phyloP scores from a whole-genome alignment of 345 rosid genomes.

The Salix udensis region DNA sequence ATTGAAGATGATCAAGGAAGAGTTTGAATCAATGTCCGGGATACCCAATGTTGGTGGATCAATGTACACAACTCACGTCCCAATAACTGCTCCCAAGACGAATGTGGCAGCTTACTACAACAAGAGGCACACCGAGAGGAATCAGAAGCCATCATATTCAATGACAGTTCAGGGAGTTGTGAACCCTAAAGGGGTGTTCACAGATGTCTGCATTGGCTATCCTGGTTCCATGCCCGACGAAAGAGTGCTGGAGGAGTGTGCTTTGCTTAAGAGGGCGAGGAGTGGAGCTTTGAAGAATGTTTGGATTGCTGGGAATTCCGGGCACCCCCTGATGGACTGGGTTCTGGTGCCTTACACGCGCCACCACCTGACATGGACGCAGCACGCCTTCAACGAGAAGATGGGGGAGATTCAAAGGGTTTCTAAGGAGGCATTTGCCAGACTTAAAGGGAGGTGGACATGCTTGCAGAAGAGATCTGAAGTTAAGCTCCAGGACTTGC shows the following conservation, averaged over 20 bases:
- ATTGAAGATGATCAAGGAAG: constrained; percentile 34
- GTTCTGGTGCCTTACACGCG: constrained; percentile 69
- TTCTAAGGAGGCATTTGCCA: constrained; percentile 47
- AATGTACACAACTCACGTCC: constrained; percentile 78
- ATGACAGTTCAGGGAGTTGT: constrained; percentile 81
- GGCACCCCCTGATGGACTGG: constrained; percentile 69
- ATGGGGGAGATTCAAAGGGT: constrained; percentile 40
- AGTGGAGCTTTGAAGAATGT: constrained; percentile 53
- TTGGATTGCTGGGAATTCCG: constrained; percentile 60
- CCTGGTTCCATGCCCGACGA: constrained; percentile 81
- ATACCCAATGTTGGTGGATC: constrained; percentile 68
- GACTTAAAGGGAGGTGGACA: constrained; percentile 70
- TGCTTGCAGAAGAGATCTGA: constrained; percentile 78
- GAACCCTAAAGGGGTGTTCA: constrained; percentile 60
- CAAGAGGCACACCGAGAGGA: constrained; percentile 75
- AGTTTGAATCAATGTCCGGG: constrained; percentile 45
- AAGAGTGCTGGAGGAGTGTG: constrained; percentile 65
- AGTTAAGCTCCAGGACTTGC: constrained; percentile 73
- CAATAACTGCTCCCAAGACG: constrained; percentile 73
- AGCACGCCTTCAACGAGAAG: constrained; percentile 65
- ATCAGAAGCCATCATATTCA: constrained; percentile 80
- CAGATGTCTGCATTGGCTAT: constrained; percentile 77
- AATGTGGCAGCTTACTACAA: constrained; percentile 69
- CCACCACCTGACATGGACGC: constrained; percentile 73
- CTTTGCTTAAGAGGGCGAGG: constrained; percentile 53